Evolutionary conservation across 2,329 filamentous ascomycete genomes (phyloP).

Genomic region (Alternaria metachromatica): DNA sequence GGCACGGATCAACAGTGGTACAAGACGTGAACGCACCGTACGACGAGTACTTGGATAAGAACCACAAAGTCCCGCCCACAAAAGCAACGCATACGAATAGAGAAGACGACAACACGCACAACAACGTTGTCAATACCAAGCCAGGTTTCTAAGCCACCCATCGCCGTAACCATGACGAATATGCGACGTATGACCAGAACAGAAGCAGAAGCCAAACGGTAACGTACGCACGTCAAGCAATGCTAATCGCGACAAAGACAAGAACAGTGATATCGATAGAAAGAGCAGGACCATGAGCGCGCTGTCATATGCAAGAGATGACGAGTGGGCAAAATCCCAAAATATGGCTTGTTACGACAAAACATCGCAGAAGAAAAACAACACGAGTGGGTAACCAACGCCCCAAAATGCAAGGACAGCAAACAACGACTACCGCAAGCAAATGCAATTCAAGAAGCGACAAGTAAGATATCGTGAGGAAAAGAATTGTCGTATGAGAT

Average conservation of each 20-base stretch:
- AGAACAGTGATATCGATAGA: neutral
- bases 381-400: neutral
- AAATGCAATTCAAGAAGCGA: neutral
- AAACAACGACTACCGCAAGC: neutral
- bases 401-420: slow-evolving; percentile 8
- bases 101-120: neutral
- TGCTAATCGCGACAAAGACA: neutral
- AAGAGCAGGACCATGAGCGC: neutral
- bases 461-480: neutral
- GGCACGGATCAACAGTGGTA: slow-evolving; percentile 10
- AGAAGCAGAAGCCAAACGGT: neutral
- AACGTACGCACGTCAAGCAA: neutral
- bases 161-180: neutral
- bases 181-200: neutral
- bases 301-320: neutral
- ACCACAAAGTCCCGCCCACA: neutral
- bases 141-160: neutral
- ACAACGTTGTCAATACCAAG: neutral
- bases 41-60: neutral
- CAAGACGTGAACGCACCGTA: neutral
- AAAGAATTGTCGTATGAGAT: neutral
- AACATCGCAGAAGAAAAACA: neutral
- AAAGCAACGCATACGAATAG: neutral
- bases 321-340: neutral
- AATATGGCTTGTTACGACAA: neutral